Conservation (phyloP, 495 filamentous ascomycete species). For the Neurospora hispaniola region DNA sequence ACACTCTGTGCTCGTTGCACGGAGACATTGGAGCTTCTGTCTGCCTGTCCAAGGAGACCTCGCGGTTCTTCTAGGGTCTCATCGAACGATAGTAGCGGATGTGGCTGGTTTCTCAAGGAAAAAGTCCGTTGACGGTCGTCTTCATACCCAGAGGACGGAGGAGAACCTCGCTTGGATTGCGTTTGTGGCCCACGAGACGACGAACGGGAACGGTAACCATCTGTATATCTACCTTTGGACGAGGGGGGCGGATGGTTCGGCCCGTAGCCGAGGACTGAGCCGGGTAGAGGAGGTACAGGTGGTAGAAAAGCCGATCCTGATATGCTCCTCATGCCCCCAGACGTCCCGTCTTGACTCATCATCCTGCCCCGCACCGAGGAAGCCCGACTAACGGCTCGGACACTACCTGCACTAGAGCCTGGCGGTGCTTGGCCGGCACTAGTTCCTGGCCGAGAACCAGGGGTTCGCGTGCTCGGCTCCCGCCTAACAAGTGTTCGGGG, state of each 20-base stretch:
- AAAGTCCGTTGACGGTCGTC: not conserved
- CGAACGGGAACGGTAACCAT: not conserved
- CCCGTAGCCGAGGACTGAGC: not conserved
- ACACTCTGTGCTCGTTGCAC: not conserved
- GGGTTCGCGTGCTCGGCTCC: not conserved
- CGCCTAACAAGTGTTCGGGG: not conserved
- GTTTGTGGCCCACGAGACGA: not conserved
- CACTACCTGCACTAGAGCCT: not conserved
- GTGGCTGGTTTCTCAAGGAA: not conserved
- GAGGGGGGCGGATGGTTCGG: not conserved
- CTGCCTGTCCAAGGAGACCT: not conserved
- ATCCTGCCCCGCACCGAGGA: not conserved
- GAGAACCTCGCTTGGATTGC: not conserved
- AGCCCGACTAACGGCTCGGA: not conserved
- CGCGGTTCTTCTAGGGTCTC: not conserved
- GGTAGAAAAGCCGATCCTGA: not conserved
- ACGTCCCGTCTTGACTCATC: not conserved
- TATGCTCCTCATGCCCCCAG: not conserved
- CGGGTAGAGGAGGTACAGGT: not conserved
- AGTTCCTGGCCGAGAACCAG: not conserved
- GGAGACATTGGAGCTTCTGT: not conserved
- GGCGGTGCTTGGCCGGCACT: not conserved
- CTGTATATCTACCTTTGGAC: not conserved
- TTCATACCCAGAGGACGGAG: not conserved
- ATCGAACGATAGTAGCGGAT: not conserved